Evolutionary conservation across 192 early-diverging fungal genomes (phyloP).

Genomic region (Coemansia pectinata): DNA sequence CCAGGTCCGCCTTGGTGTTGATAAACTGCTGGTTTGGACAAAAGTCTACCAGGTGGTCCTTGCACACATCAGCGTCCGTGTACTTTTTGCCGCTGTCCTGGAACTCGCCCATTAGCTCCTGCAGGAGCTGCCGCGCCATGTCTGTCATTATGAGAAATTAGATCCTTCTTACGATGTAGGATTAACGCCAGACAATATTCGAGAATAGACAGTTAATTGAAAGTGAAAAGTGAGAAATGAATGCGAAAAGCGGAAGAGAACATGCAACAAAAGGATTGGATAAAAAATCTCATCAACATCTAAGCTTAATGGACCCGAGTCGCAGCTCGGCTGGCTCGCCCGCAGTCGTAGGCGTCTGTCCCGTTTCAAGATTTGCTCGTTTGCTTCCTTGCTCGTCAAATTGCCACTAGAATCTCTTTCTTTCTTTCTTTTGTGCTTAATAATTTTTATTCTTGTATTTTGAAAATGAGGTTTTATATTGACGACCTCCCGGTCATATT

Average conservation of each 20-base stretch:
- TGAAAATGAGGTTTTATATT: constrained; percentile 46
- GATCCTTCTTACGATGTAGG: background rate
- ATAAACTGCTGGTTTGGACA: constrained; percentile 82
- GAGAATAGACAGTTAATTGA: background rate
- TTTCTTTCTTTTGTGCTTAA: background rate
- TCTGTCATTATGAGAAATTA: constrained; percentile 34
- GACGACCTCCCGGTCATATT: constrained; percentile 87
- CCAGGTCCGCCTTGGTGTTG: constrained; percentile 83
- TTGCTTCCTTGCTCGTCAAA: background rate
- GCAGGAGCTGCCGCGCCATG: constrained; percentile 52
- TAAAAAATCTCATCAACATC: background rate
- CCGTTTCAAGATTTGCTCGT: background rate
- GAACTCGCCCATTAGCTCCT: constrained; percentile 54
- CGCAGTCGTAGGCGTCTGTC: background rate
- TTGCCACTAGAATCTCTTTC: background rate
- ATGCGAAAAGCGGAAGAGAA: background rate
- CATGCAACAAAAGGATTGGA: too few relatives aligned
- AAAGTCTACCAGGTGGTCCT: constrained; percentile 78
- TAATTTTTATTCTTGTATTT: constrained; percentile 4
- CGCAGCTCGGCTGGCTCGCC: background rate
- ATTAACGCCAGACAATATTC: background rate
- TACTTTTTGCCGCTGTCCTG: constrained; percentile 47
- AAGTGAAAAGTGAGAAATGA: background rate
- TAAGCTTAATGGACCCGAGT: background rate
- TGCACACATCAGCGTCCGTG: constrained; percentile 62